These are phyloP conservation scores for Crataegus laevigata DNA, from an alignment of 306 rosid genomes.

Conservation along the genomic window DNA sequence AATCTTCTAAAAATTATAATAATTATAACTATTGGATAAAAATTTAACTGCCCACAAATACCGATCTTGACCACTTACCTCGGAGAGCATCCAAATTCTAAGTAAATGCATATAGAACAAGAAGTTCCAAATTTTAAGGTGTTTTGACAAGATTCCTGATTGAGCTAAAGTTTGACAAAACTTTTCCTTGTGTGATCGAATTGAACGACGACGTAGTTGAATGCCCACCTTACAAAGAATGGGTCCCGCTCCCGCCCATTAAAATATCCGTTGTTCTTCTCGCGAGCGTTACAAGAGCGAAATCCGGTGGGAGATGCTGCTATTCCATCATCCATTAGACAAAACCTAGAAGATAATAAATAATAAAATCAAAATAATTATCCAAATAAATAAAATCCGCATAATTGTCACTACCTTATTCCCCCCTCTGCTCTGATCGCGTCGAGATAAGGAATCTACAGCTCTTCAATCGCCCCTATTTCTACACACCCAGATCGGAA, in stretches of 20 bases:
- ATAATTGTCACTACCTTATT: conserved; percentile 13
- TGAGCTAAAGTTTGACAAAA: too few species aligned
- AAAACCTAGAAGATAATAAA: neutral
- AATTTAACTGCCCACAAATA: too few species aligned
- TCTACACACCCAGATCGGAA: conserved; percentile 2
- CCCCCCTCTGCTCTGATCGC: conserved; percentile 19
- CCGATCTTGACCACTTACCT: too few species aligned
- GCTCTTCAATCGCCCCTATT: conserved; percentile 6
- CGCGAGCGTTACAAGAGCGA: conserved; percentile 20
- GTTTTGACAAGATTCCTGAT: too few species aligned
- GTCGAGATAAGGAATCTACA: conserved; percentile 42
- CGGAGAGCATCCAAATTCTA: too few species aligned
- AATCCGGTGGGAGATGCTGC: conserved; percentile 11
- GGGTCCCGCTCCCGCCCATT: neutral
- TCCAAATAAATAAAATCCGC: neutral
- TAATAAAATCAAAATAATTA: neutral
- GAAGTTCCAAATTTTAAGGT: too few species aligned
- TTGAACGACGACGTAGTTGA: neutral
- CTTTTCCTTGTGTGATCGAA: neutral
- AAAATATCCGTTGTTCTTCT: neutral
- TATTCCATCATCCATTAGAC: conserved; percentile 10
- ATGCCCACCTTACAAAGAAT: neutral
- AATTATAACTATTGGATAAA: too few species aligned
- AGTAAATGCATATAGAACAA: too few species aligned
- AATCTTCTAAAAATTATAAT: too few species aligned